Evolutionary conservation across 805 yeast species (phyloP), one percentile per base, ranked within the genome.

Genomic region (Metschnikowia cerradonensis): DNA sequence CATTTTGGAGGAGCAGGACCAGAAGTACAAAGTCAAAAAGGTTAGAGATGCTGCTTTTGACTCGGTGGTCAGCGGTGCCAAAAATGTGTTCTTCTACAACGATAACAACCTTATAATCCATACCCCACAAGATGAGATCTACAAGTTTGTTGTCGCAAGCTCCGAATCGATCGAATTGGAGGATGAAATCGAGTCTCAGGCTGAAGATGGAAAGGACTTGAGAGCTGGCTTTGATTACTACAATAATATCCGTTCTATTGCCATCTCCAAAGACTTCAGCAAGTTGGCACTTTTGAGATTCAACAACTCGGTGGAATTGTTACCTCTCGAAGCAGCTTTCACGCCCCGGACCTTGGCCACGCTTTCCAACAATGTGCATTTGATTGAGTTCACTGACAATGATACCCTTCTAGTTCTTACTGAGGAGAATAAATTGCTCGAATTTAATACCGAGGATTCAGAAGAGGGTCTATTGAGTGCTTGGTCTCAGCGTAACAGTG

Each of bases 401-500:
- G 68, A 72, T 31, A 79, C 87, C 2, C 70, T 90, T 34, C 64
- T 86, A 15, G 82, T 85, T 10, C 78, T 85, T 19, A 82, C 92
- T 1, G 80, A 86, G 45, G 96, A 89, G 47, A 87, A 86, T 65
- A 84, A 81, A 60, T 65, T 94, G 22, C 79, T 78, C 53, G 97
- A 90, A 68, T 84, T 89, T 59, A 52, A 52, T 20, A 42, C 55
- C 13, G 51, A 55, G 20, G 42, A 42, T 19, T 23, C 41, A 15
- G 41, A 37, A 15, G 31, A 45, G n/a, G 63, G 67, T 30, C 64
- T 80, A 44, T 73, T 82, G 56, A 85, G 96, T 0, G 62, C 76
- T 8, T 92, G 98, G 99, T 85, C 96, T 10, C 81, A 82, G 55
- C 71, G 78, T 47, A 90, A 90, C 66, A 78, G 89, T 15, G 94